A percentile compares a stretch with the other conserved stretches of the same genome.
phyloP scores from a whole-genome alignment of 352 stramenopile genomes.

The Phytophthora aleatoria region DNA sequence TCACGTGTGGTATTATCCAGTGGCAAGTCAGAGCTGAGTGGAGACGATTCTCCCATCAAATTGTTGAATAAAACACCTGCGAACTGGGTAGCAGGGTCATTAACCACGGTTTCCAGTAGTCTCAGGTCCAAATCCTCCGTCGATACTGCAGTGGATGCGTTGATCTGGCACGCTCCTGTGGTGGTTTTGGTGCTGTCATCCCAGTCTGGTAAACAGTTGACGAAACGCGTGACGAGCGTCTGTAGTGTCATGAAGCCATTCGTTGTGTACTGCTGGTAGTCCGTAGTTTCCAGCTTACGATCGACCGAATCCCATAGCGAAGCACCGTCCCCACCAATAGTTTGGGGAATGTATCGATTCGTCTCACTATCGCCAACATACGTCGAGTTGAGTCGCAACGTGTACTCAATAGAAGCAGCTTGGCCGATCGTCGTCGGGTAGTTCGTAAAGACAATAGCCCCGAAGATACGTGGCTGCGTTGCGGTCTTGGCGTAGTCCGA shows the following conservation, averaged over 20 bases:
- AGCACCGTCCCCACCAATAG: conserved; percentile 17
- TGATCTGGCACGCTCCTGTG: conserved; percentile 23
- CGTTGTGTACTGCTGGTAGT: conserved; percentile 46
- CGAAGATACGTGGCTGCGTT: conserved; percentile 45
- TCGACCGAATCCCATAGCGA: conserved; percentile 26
- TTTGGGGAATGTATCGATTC: conserved; percentile 25
- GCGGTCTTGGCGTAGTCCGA: conserved; percentile 37
- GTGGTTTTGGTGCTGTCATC: conserved; percentile 26
- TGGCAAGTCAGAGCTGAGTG: conserved; percentile 17
- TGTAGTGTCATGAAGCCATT: conserved; percentile 56
- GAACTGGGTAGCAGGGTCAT: conserved; percentile 34
- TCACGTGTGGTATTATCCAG: conserved; percentile 18
- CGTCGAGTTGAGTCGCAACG: conserved; percentile 41
- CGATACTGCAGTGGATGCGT: conserved; percentile 14
- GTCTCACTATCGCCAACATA: conserved; percentile 20
- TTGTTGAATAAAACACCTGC: conserved; percentile 19
- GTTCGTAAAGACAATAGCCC: conserved; percentile 45
- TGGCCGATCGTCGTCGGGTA: conserved; percentile 36
- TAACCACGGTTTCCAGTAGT: conserved; percentile 29
- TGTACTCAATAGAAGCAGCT: conserved; percentile 38
- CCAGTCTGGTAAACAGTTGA: conserved; percentile 47
- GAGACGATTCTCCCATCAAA: conserved; percentile 19
- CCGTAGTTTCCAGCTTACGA: conserved; percentile 28
- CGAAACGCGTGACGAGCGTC: conserved; percentile 48
- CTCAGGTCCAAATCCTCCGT: conserved; percentile 17